Conservation (phyloP, 805 yeast genomes). For the Candida caryicola region DNA sequence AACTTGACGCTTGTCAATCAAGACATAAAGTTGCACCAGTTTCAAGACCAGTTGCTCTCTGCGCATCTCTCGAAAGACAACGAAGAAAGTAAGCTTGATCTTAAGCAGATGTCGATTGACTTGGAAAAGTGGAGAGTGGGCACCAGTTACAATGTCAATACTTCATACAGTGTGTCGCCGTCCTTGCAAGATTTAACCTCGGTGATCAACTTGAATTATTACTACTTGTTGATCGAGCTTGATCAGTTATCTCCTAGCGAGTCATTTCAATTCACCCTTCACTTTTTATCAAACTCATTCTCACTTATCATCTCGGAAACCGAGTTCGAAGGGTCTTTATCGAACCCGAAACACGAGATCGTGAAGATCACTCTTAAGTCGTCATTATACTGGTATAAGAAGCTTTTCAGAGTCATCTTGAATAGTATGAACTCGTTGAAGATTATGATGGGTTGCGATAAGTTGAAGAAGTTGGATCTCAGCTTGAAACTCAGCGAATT, state of each 20-base stretch:
- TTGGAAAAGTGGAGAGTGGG: slow-evolving; percentile 39
- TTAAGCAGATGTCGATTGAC: slow-evolving; percentile 24
- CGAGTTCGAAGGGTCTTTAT: slow-evolving; percentile 6
- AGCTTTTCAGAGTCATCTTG: slow-evolving; percentile 36
- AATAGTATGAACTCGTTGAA: slow-evolving; percentile 25
- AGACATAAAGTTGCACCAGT: slow-evolving; percentile 21
- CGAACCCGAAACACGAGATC: slow-evolving; percentile 11
- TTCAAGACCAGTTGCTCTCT: slow-evolving; percentile 25
- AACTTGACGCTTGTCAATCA: slow-evolving; percentile 20
- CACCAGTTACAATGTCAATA: slow-evolving; percentile 27
- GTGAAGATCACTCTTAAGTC: slow-evolving; percentile 19
- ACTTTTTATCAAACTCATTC: slow-evolving; percentile 40
- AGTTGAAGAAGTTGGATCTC: slow-evolving; percentile 13
- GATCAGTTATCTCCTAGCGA: slow-evolving; percentile 39
- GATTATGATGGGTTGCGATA: slow-evolving; percentile 13
- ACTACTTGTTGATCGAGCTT: slow-evolving; percentile 37
- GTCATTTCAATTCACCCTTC: slow-evolving; percentile 40
- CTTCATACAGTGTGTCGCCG: slow-evolving; percentile 23
- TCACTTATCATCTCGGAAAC: slow-evolving; percentile 29
- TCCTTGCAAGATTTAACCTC: slow-evolving; percentile 33
- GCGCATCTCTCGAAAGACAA: slow-evolving; percentile 7
- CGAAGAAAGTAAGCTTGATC: slow-evolving; percentile 1
- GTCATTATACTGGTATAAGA: slow-evolving; percentile 32
- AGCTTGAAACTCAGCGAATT: slow-evolving; percentile 28
- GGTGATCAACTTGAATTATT: slow-evolving; percentile 36